Evolutionary conservation across 2,329 filamentous ascomycete genomes (phyloP).

Genomic region (Thelonectria blattea): DNA sequence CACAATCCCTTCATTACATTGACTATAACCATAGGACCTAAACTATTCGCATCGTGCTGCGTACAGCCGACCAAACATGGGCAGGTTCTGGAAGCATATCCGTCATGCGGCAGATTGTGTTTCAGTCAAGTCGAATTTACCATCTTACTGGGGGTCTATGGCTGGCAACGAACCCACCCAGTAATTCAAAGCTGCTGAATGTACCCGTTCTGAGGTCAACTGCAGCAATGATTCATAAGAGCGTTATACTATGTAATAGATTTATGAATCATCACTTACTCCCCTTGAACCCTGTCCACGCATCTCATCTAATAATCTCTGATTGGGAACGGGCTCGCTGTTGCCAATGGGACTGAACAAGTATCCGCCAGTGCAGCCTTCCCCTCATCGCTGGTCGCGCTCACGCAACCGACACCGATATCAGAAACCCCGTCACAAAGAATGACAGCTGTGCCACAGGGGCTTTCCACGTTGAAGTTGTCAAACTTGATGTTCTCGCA

Average conservation of each 20-base stretch:
- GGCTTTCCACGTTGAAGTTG: constrained; percentile 32
- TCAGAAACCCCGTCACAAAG: constrained; percentile 34
- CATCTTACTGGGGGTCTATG: neutral
- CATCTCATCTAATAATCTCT: constrained; percentile 2
- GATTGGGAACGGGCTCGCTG: constrained; percentile 25
- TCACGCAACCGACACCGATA: constrained; percentile 33
- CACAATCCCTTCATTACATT: neutral
- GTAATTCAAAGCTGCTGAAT: neutral
- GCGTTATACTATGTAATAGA: too few species aligned
- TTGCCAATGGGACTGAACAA: constrained; percentile 25
- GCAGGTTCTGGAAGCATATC: neutral
- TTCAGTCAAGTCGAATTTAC: neutral
- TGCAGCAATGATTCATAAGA: too few species aligned
- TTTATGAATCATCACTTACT: too few species aligned
- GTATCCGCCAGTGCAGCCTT: constrained; percentile 31
- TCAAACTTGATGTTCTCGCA: constrained; percentile 36
- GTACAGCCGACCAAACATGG: neutral
- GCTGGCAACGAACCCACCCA: neutral
- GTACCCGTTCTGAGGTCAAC: too few species aligned
- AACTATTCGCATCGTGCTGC: neutral
- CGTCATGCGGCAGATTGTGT: neutral
- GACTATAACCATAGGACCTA: neutral
- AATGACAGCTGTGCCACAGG: constrained; percentile 31
- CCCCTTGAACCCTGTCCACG: too few species aligned
- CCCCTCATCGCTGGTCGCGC: constrained; percentile 23